phyloP scores from a whole-genome alignment of 257 asterid species.

The Nicotiana paniculata region DNA sequence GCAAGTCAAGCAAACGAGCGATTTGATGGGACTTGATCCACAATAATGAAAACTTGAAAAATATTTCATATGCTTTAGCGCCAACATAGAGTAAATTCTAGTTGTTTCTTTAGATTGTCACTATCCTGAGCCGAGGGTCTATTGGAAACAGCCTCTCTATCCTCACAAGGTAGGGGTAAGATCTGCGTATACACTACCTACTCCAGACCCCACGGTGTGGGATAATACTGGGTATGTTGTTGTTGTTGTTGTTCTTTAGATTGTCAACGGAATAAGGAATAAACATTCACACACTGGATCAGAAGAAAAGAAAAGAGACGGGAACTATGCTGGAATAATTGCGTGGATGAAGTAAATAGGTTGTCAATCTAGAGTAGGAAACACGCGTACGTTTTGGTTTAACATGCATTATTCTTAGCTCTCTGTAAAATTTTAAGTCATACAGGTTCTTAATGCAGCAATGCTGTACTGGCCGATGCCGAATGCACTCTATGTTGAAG shows the following conservation, averaged over 20 bases:
- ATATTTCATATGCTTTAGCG: neutral
- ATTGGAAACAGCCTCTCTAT: too few species aligned
- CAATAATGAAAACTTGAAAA: neutral
- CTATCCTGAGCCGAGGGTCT: too few species aligned
- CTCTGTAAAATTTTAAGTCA: constrained; percentile 25
- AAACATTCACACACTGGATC: neutral
- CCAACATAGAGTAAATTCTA: neutral
- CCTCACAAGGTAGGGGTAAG: too few species aligned
- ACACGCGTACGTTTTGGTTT: neutral
- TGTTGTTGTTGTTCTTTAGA: neutral
- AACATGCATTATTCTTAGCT: neutral
- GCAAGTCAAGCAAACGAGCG: neutral
- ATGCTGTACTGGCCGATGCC: constrained; percentile 97
- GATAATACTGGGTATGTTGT: too few species aligned
- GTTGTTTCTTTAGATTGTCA: neutral
- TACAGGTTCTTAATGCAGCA: constrained; percentile 98
- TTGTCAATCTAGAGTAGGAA: neutral
- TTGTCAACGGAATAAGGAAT: neutral
- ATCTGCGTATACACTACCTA: too few species aligned
- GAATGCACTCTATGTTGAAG: constrained; percentile 81
- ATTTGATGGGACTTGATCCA: neutral
- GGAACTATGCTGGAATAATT: neutral
- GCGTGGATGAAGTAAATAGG: neutral
- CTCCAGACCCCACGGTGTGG: too few species aligned
- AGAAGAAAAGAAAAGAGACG: neutral